phyloP scores from a whole-genome alignment of 2,329 filamentous ascomycete genomes.

The Colletotrichum echinochloae region DNA sequence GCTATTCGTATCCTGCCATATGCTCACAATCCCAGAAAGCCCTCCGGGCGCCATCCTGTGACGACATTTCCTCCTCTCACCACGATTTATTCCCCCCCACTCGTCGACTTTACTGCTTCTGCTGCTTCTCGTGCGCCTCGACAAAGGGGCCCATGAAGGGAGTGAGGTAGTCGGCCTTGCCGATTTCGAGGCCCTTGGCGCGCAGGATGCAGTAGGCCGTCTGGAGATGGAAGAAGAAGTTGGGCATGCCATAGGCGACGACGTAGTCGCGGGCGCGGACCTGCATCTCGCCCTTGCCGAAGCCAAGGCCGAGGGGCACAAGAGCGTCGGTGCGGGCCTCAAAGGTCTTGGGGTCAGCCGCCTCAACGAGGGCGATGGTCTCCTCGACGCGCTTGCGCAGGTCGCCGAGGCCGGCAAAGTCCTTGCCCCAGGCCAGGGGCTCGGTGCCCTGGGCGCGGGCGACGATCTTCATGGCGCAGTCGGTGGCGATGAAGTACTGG shows the following conservation, averaged over 20 bases:
- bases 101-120: conserved; percentile 2
- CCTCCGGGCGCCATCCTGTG: conserved; percentile 24
- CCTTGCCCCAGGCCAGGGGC: conserved; percentile 44
- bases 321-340: conserved; percentile 44
- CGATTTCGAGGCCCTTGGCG: conserved; percentile 67
- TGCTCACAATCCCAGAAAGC: not conserved
- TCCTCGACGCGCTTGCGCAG: conserved; percentile 50
- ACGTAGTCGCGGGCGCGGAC: conserved; percentile 55
- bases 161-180: conserved; percentile 65
- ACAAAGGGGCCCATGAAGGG: conserved; percentile 36
- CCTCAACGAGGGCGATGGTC: conserved; percentile 48
- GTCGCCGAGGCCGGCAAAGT: conserved; percentile 51
- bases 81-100: not conserved
- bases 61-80: conserved; percentile 20
- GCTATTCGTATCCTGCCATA: not conserved
- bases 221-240: conserved; percentile 71
- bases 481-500: conserved; percentile 53
- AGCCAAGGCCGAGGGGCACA: conserved; percentile 43
- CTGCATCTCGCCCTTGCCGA: conserved; percentile 45
- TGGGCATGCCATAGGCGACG: conserved; percentile 61
- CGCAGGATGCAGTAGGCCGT: conserved; percentile 69
- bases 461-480: conserved; percentile 48
- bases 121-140: conserved; percentile 32
- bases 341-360: conserved; percentile 43
- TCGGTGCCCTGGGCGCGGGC: conserved; percentile 50